Percentiles rank a stretch among this genome's conserved stretches.
Conservation (phyloP, 2,329 filamentous ascomycete species). For the Penicillium vulpinum region DNA sequence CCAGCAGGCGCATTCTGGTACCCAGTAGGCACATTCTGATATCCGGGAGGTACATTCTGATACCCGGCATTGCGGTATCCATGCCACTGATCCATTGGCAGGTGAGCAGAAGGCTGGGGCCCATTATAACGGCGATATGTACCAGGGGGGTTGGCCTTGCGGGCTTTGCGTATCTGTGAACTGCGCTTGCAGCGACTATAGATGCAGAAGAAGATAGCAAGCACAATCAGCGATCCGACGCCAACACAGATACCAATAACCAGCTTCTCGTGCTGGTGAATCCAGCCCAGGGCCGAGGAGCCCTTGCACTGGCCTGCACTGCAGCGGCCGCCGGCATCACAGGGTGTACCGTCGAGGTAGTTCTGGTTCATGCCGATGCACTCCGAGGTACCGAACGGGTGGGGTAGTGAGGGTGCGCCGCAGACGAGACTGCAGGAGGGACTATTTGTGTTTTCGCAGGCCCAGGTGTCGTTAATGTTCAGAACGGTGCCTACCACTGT, state of each 20-base stretch:
- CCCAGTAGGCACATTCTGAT: slow-evolving; percentile 31
- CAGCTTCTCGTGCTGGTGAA: slow-evolving; percentile 72
- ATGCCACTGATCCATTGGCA: slow-evolving; percentile 26
- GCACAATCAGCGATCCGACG: slow-evolving; percentile 69
- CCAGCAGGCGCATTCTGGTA: no score
- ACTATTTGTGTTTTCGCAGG: slow-evolving; percentile 63
- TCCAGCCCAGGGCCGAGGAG: slow-evolving; percentile 70
- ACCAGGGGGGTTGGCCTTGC: slow-evolving; percentile 9
- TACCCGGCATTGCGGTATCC: slow-evolving; percentile 24
- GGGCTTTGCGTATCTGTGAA: slow-evolving; percentile 22
- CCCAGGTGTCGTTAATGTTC: slow-evolving; percentile 72
- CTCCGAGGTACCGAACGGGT: slow-evolving; percentile 65
- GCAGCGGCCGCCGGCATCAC: slow-evolving; percentile 77
- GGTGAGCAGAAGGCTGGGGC: slow-evolving; percentile 10
- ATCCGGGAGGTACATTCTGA: slow-evolving; percentile 28
- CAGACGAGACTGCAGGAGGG: slow-evolving; percentile 74
- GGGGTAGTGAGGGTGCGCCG: slow-evolving; percentile 65
- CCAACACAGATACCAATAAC: slow-evolving; percentile 76
- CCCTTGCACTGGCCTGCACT: slow-evolving; percentile 75
- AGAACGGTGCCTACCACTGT: slow-evolving; percentile 76
- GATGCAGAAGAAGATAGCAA: slow-evolving; percentile 69
- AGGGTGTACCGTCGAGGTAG: slow-evolving; percentile 88
- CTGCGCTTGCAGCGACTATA: slow-evolving; percentile 54
- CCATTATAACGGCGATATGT: slow-evolving; percentile 10
- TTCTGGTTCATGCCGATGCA: slow-evolving; percentile 68